Percentiles rank a stretch among this genome's conserved stretches.
These are phyloP conservation scores for Auriscalpium microsporum DNA, from an alignment of 768 basidiomycete genomes.

Conservation along the genomic window DNA sequence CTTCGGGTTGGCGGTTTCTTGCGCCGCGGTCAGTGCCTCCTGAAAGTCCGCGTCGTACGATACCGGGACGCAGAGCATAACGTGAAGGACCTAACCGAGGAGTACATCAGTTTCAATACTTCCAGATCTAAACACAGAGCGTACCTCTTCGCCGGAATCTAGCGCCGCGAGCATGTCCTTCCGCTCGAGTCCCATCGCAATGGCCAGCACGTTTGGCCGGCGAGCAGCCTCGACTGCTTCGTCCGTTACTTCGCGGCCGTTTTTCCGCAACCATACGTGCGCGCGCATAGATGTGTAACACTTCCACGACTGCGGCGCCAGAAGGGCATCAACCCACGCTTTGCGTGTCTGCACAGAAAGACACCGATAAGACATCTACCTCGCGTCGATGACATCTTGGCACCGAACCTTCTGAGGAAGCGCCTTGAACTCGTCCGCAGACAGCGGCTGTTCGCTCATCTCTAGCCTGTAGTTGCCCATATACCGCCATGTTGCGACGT, in stretches of 20 bases:
- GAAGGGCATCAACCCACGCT: neutral
- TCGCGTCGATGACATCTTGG: neutral
- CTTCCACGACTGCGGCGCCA: neutral
- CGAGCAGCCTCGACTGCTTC: neutral
- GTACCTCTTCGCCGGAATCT: neutral
- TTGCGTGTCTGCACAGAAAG: neutral
- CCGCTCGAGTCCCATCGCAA: neutral
- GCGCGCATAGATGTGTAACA: constrained; percentile 1
- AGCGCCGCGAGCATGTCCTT: neutral
- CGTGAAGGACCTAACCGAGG: neutral
- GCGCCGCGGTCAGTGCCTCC: neutral
- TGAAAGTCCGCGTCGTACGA: neutral
- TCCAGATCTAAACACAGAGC: neutral
- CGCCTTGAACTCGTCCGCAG: neutral
- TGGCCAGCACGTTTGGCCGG: neutral
- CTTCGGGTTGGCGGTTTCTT: neutral
- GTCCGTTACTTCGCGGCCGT: neutral
- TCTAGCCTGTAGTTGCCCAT: neutral
- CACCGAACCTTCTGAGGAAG: neutral
- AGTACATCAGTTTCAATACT: neutral
- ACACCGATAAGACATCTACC: neutral
- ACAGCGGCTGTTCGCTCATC: neutral
- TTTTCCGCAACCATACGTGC: neutral
- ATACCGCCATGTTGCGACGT: neutral
- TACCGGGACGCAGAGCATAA: neutral